Percentiles rank a stretch among this genome's conserved stretches.
Conservation (phyloP, 73 alveolate species). For the Blepharisma stoltei region DNA sequence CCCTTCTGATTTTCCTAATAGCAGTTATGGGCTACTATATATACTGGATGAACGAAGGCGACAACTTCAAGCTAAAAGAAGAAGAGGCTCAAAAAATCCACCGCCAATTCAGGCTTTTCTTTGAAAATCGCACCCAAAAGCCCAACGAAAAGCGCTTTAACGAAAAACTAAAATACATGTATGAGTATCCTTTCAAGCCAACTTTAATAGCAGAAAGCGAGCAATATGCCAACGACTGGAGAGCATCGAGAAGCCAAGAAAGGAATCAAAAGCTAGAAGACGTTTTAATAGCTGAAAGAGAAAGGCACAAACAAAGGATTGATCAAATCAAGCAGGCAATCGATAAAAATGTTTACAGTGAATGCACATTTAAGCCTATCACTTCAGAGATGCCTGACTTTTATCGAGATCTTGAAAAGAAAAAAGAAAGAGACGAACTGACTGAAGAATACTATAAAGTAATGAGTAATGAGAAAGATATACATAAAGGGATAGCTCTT, state of each 20-base stretch:
- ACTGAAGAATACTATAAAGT: conserved; percentile 6
- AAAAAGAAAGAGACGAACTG: conserved; percentile 15
- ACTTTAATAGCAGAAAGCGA: neutral
- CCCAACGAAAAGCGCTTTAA: neutral
- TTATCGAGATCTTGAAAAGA: neutral
- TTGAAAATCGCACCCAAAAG: neutral
- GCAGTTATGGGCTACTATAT: conserved; percentile 15
- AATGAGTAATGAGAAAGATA: neutral
- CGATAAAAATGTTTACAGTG: neutral
- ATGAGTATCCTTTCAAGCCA: neutral
- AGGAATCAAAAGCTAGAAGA: conserved; percentile 12
- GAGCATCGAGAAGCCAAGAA: neutral
- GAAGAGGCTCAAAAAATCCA: neutral
- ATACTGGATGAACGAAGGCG: neutral
- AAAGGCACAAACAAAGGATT: neutral
- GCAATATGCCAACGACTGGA: neutral
- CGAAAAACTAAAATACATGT: neutral
- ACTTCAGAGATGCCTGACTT: conserved; percentile 1
- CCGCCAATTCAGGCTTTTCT: neutral
- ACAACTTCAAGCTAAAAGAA: neutral
- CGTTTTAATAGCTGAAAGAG: neutral
- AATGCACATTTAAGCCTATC: neutral
- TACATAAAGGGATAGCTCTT: neutral
- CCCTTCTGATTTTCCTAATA: neutral
- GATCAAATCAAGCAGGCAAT: neutral